Base-by-base conservation (phyloP, 306 rosid species). In the Malus sylvestris region DNA sequence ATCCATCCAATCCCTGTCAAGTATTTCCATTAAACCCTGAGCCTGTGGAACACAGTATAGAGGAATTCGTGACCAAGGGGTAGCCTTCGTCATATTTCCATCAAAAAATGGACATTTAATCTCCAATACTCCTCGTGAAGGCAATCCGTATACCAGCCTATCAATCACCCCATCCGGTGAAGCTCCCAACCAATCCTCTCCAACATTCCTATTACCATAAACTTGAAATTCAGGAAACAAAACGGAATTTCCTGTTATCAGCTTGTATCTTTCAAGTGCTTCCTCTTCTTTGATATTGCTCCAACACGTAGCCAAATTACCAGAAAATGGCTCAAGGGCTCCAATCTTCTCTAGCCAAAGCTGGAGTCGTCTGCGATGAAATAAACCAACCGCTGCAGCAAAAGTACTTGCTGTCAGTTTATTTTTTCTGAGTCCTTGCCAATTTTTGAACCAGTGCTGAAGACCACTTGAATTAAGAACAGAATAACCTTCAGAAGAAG, bases 11-110 rank as follows among this genome's bases (percentile, higher is more conserved):
- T 93, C 96, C 75, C 86, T 86, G 70, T 88, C 95, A 67, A 88
- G 76, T 76, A 93, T 91, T 87, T 91, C 96, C 96, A 93, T 91
- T 80, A 93, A 84, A 76, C 98, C 96, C 74, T 93, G 98, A 79
- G 91, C 95, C 79, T 93, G 98, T 42, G 98, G 98, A 75, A 93
- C 83, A 78, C 75, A 88, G 79, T 88, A 74, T 67, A 85, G 80
- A 19, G 96, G 98, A 77, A 93, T 80, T 55, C 90, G 88, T 13
- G 83, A 71, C 93, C 91, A 93, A 51, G 96, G 98, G 52, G 38
- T 72, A 81, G 94, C 95, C 57, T 55, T 81, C 40, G 65, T 80
- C 88, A 82, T 81, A 78, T 87, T 87, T 68, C 94, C 94, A 69
- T 44, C n/a, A n/a, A 89, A 89, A 82, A 75, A 89, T 6, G 94